Evolutionary conservation across 1,139 yeast species (phyloP), one percentile per base, ranked within the genome.

Genomic region (Hanseniaspora sp.): DNA sequence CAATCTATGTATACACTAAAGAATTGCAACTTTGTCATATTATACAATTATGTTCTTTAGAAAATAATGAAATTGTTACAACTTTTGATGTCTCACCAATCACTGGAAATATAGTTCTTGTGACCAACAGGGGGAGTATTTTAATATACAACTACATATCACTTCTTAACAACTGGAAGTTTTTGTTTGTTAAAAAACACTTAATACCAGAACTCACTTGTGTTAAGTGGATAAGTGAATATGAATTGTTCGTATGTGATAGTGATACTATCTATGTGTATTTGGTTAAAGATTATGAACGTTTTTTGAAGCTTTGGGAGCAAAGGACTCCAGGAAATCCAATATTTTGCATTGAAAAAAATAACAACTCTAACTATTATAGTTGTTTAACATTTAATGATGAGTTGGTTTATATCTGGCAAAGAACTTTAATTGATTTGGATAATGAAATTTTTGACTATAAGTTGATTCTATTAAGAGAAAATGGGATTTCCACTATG

Each of bases 361-460:
- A 11, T 29, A 17, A 12, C 1, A 15, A 12, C 18, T 4, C 35
- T 4, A 45, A 49, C 9, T 37, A 35, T 37, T 28, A 29, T 1
- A 34, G 53, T 30, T 43, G 42, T 9, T 23, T 51, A n/a, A 51
- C 54, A 1, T 51, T 30, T 31, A 51, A 44, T 23, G 54, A 51
- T 12, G 38, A 41, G n/a, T n/a, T 51, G 18, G 18, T 39, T 28
- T 51, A 51, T 39, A 17, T 51, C 5, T 51, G 54, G 54, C 18
- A 31, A 8, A 44, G 54, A 44, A 37, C 41, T 9, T 13, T 51
- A 15, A 51, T 51, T n/a, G 54, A 51, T 30, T 17, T 51, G 9
- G 48, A 31, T 18, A 35, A 44, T 13, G 40, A 44, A 15, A 51
- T 51, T 1, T 51, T 34, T 23, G 30, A 40, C 8, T 51, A 51